Percentiles rank a stretch among this genome's conserved stretches.
Evolutionary conservation across 305 asterid genomes (phyloP).

Genomic region (Solanum aculeatissimum): DNA sequence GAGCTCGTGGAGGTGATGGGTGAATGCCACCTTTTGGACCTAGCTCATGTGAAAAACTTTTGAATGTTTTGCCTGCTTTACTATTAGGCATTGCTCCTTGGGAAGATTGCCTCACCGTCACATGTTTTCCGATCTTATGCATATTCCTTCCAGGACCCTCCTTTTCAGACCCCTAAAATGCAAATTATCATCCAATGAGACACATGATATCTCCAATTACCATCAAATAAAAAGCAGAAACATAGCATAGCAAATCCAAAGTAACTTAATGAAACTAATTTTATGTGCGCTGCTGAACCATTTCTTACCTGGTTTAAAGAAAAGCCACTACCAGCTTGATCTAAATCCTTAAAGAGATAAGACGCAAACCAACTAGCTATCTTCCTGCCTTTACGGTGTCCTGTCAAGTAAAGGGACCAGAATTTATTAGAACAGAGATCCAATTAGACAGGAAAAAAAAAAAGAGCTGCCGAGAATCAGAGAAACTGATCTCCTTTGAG

Average conservation of each 20-base stretch:
- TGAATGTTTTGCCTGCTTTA: conserved; percentile 43
- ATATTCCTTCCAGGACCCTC: conserved; percentile 36
- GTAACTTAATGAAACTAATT: not conserved
- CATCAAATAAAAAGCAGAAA: not conserved
- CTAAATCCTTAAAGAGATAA: conserved; percentile 52
- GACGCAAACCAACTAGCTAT: conserved; percentile 75
- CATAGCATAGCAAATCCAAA: not conserved
- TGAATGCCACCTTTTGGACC: conserved; percentile 74
- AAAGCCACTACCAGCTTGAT: conserved; percentile 31
- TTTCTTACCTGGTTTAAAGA: conserved; percentile 11
- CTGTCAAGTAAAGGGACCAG: conserved; percentile 23
- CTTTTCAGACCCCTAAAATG: conserved; percentile 29
- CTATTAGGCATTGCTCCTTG: conserved; percentile 27
- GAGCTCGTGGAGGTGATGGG: conserved; percentile 62
- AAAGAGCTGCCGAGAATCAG: not conserved
- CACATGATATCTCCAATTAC: not conserved
- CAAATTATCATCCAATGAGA: conserved; percentile 35
- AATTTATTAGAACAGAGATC: not conserved
- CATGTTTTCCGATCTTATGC: conserved; percentile 29
- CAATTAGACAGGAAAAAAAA: not conserved
- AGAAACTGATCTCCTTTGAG: not conserved
- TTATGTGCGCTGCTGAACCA: not conserved
- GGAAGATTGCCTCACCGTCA: conserved; percentile 22
- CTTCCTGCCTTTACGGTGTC: conserved; percentile 61
- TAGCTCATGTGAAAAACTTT: conserved; percentile 92